A percentile compares a stretch with the other conserved stretches of the same genome.
Conservation (phyloP, 306 rosid genomes). For the Luffa aegyptiaca region DNA sequence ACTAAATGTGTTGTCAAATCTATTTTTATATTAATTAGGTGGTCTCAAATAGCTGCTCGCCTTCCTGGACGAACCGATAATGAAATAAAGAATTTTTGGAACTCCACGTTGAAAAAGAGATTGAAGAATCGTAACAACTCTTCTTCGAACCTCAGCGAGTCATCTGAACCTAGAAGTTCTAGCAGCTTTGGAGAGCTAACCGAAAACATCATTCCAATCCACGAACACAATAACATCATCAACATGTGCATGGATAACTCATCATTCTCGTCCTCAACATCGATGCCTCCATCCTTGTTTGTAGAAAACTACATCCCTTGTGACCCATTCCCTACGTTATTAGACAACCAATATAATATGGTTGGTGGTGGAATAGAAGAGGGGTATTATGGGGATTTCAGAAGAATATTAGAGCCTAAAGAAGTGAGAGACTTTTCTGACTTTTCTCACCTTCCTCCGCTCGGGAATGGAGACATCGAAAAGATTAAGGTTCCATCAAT, state of each 20-base stretch:
- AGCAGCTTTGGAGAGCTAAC: conserved; percentile 6
- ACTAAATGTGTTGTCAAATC: not conserved
- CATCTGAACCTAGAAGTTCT: conserved; percentile 19
- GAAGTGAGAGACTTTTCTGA: not conserved
- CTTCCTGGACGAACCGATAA: conserved; percentile 95
- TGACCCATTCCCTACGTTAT: not conserved
- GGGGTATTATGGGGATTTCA: not conserved
- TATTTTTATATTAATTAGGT: conserved; percentile 22
- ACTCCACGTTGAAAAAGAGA: conserved; percentile 70
- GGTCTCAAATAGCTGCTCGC: conserved; percentile 97
- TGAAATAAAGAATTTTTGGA: conserved; percentile 94
- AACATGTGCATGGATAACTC: conserved; percentile 61
- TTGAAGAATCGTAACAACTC: conserved; percentile 15
- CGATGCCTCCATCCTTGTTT: not conserved
- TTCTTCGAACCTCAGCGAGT: conserved; percentile 44
- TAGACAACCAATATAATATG: not conserved
- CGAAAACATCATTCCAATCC: conserved; percentile 13
- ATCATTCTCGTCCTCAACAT: conserved; percentile 45
- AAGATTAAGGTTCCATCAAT: conserved; percentile 20
- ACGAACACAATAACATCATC: conserved; percentile 27
- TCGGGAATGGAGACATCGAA: conserved; percentile 37
- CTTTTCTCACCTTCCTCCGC: conserved; percentile 35
- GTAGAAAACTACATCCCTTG: not conserved
- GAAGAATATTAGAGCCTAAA: not conserved
- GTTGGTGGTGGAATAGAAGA: not conserved